Conservation (phyloP, 2,329 filamentous ascomycete genomes). For the Fusarium clavum region DNA sequence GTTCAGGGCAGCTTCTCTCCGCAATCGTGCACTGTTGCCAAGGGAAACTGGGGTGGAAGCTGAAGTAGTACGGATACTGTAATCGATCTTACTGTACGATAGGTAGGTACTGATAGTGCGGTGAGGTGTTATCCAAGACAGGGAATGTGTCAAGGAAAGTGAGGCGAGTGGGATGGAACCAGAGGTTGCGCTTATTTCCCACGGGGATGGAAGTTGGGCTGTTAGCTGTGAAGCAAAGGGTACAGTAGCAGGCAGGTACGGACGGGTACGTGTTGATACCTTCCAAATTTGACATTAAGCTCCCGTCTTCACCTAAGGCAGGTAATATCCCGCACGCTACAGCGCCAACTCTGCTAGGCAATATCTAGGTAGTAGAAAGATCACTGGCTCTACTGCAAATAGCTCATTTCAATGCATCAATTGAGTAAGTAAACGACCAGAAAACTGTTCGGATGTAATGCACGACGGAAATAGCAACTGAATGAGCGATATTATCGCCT, state of each 20-base stretch:
- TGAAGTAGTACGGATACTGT: neutral
- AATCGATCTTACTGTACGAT: neutral
- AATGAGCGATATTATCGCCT: constrained; percentile 32
- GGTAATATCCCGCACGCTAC: constrained; percentile 23
- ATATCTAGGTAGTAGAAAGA: constrained; percentile 1
- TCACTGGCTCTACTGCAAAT: constrained; percentile 14
- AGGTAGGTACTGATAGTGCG: constrained; percentile 8
- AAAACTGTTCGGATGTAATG: neutral
- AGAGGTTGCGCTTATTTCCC: neutral
- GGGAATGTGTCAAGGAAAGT: constrained; percentile 8
- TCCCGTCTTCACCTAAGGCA: constrained; percentile 5
- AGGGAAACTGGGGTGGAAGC: constrained; percentile 26
- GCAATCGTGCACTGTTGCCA: constrained; percentile 36
- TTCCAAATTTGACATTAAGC: constrained; percentile 37
- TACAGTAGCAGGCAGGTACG: neutral
- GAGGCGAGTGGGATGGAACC: constrained; percentile 8
- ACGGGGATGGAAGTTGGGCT: neutral
- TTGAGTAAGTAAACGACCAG: neutral
- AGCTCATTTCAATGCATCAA: constrained; percentile 7
- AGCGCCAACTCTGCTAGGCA: constrained; percentile 14
- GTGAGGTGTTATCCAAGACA: neutral
- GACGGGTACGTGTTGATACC: constrained; percentile 6
- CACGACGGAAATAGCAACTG: neutral
- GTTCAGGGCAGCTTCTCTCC: constrained; percentile 17
- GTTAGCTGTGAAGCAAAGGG: neutral